phyloP scores from a whole-genome alignment of 805 yeast genomes.

The Myxozyma neotropica region DNA sequence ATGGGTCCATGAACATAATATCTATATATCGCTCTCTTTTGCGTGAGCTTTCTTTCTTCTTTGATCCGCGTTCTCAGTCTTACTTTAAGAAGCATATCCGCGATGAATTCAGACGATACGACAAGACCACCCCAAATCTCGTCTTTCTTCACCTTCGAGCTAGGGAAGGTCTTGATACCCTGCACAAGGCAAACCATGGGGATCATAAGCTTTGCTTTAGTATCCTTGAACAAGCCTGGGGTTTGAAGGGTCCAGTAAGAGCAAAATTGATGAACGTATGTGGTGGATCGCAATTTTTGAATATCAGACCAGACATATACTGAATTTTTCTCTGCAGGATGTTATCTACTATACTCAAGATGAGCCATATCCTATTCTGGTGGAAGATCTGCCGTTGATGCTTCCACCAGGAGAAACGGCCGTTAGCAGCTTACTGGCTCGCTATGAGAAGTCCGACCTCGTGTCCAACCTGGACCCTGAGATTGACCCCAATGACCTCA shows the following conservation, averaged over 20 bases:
- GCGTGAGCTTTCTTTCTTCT: conserved; percentile 7
- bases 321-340: not conserved
- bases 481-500: not conserved
- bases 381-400: not conserved
- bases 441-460: not conserved
- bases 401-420: not conserved
- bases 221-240: conserved; percentile 10
- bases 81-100: conserved; percentile 1
- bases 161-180: not conserved
- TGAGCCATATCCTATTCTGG: not conserved
- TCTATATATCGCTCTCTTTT: not conserved
- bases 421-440: not conserved
- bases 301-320: not conserved
- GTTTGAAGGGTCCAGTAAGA: not conserved
- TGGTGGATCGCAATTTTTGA: not conserved
- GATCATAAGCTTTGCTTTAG: not conserved
- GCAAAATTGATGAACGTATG: not conserved
- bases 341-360: not conserved
- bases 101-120: conserved; percentile 1
- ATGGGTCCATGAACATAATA: not conserved
- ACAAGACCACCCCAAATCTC: not conserved
- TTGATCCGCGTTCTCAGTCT: conserved; percentile 12
- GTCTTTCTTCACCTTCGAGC: not conserved
- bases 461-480: not conserved
- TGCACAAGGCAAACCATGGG: conserved; percentile 9